Evolutionary conservation across 108 stramenopile genomes (phyloP), one percentile per base, ranked within the genome.

Genomic region (Nitzschia sp.): DNA sequence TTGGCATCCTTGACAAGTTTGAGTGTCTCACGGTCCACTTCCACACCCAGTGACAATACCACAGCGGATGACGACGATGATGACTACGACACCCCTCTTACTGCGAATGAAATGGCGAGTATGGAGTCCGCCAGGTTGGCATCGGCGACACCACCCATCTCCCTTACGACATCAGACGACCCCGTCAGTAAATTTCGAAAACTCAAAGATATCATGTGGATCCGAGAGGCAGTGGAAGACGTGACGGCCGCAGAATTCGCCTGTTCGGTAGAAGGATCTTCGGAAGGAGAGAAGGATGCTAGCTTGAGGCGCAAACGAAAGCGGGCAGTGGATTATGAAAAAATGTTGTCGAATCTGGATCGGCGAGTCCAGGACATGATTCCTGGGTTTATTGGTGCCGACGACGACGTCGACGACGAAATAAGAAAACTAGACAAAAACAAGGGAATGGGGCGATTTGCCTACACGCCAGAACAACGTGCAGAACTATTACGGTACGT

Each of bases 181-280:
- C 63, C 59, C 15, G 65, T 66, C 26, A 67, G 73, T 71, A 85
- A 83, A 63, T 83, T 95, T 32, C 84, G 86, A 44, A 71, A 75
- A 55, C 77, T 95, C 63, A 88, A 90, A 66, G 94, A 95, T 69
- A 68, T 87, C 22, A 91, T 95, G 89, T 95, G 94, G 94, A 75
- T 91, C 1, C 86, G 90, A 16, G 91, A 92, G 72, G 73, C 88
- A 8, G 70, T 90, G 26, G 91, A 95, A 66, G 91, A 92, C 69
- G 63, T 92, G 57, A 92, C 94, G 45, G 82, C 89, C 0, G 89
- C 91, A n/a, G 94, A 95, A 75, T 92, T 95, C 72, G 89, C 90
- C 33, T 76, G 71, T 29, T 79, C 78, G 28, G 71, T 95, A 15
- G 86, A 87, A 45, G 64, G 75, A 21, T 23, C 34, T 34, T 50